phyloP scores from a whole-genome alignment of 2,329 filamentous ascomycete species.

The Cadophora sp. region DNA sequence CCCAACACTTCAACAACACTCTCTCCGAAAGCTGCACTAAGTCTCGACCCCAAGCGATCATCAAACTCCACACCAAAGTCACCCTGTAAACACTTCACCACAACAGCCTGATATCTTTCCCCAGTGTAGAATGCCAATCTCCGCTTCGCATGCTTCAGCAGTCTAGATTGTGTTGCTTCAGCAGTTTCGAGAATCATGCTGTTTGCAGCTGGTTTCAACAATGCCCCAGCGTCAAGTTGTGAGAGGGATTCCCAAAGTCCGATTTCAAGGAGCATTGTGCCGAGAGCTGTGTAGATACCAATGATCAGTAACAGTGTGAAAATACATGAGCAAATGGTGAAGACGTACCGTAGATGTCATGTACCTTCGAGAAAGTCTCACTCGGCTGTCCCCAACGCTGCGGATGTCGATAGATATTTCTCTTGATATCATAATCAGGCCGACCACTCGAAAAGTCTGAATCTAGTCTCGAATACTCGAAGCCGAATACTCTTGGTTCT shows the following conservation, averaged over 20 bases:
- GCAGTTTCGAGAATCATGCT: not conserved
- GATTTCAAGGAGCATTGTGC: slow-evolving; percentile 1
- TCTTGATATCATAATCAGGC: not conserved
- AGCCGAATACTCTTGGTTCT: not conserved
- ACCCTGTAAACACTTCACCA: not conserved
- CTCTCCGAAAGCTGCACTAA: not conserved
- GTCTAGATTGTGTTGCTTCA: not conserved
- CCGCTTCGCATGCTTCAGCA: not conserved
- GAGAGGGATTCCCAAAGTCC: slow-evolving; percentile 1
- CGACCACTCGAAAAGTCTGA: not conserved
- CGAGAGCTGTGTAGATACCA: not conserved
- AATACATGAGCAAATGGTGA: not conserved
- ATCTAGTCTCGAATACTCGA: slow-evolving; percentile 3
- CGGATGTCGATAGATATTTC: slow-evolving; percentile 5
- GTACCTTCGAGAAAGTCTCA: not conserved
- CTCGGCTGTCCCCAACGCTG: slow-evolving; percentile 9
- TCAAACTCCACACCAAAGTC: not conserved
- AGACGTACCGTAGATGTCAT: not conserved
- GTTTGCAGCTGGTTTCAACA: not conserved
- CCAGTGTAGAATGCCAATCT: not conserved
- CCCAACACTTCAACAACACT: not conserved
- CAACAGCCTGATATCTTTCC: not conserved
- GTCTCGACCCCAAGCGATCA: not conserved
- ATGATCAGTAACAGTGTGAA: not conserved
- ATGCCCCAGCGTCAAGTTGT: not conserved